phyloP scores from a whole-genome alignment of 495 filamentous ascomycete genomes.

The Talaromyces liani region DNA sequence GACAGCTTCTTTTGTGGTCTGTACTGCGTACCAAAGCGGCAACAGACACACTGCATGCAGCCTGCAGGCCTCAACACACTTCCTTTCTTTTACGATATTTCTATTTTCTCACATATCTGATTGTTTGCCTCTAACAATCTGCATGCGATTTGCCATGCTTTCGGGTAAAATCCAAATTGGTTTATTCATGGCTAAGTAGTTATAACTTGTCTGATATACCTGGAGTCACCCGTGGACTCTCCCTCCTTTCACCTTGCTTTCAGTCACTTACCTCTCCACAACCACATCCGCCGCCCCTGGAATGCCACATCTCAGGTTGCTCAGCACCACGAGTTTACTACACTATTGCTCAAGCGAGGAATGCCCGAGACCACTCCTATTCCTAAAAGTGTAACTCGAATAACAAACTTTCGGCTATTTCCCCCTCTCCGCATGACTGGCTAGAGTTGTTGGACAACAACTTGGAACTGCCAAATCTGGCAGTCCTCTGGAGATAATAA shows the following conservation, averaged over 20 bases:
- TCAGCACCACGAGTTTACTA: not conserved
- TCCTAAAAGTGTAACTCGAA: not conserved
- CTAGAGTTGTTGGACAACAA: not conserved
- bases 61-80: not conserved
- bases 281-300: not conserved
- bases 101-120: not conserved
- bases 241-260: not conserved
- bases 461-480: not conserved
- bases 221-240: not conserved
- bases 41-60: not conserved
- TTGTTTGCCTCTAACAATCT: not conserved
- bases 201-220: not conserved
- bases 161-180: not conserved
- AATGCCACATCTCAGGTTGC: not conserved
- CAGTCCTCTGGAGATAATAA: not conserved
- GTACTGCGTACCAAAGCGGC: not conserved
- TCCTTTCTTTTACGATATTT: not conserved
- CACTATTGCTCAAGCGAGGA: not conserved
- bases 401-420: not conserved
- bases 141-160: not conserved
- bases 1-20: not conserved
- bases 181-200: not conserved
- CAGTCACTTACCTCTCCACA: not conserved
- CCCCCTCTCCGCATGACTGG: not conserved
- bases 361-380: not conserved